Percentiles rank a stretch among this genome's conserved stretches.
Evolutionary conservation across 2,329 filamentous ascomycete genomes (phyloP).

Genomic region (Pyrenophora graminea): DNA sequence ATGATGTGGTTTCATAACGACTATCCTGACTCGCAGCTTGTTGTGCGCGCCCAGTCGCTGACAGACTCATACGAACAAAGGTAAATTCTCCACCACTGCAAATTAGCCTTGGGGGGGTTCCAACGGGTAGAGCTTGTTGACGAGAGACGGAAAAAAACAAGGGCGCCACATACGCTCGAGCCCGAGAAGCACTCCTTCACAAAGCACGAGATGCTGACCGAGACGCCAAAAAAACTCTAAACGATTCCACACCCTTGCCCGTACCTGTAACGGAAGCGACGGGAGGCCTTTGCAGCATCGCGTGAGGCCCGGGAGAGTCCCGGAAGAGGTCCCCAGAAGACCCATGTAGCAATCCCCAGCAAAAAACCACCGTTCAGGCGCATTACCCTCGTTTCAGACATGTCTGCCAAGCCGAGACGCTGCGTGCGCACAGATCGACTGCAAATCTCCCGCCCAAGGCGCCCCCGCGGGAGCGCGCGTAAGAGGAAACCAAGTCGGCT

Average conservation of each 20-base stretch:
- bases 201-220: no score
- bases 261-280: neutral
- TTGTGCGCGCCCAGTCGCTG: slow-evolving; percentile 1
- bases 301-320: neutral
- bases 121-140: no score
- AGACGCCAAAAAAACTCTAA: neutral
- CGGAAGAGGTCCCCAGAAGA: neutral
- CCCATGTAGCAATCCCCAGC: slow-evolving; percentile 2
- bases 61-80: neutral
- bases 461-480: slow-evolving; percentile 9
- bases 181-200: neutral
- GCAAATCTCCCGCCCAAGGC: slow-evolving; percentile 21
- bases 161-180: neutral
- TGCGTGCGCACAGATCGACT: slow-evolving; percentile 14
- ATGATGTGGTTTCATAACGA: slow-evolving; percentile 1
- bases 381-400: slow-evolving; percentile 15
- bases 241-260: neutral
- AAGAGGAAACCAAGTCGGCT: slow-evolving; percentile 7
- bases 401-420: slow-evolving; percentile 12
- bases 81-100: slow-evolving; percentile 1
- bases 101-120: neutral
- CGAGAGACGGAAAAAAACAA: no score
- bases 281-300: slow-evolving; percentile 1
- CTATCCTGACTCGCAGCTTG: slow-evolving; percentile 8
- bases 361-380: slow-evolving; percentile 5